phyloP scores from a whole-genome alignment of 1,284 basidiomycete species.

The Tremellales sp. region DNA sequence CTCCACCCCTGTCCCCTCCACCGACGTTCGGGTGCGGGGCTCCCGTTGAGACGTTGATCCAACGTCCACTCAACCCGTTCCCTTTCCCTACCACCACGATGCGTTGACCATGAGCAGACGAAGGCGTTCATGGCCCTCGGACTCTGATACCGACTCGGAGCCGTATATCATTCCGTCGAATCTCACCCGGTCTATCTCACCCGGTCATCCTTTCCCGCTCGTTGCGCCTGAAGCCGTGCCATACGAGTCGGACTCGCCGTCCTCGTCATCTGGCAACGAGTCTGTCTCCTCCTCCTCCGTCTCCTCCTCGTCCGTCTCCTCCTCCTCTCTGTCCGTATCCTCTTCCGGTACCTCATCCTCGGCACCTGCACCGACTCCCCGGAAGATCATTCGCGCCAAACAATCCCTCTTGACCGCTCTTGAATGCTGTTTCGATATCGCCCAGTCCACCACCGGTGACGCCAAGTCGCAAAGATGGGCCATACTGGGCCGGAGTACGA shows the following conservation, averaged over 20 bases:
- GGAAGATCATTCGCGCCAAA: background rate
- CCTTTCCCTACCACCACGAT: constrained; percentile 78
- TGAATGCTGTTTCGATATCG: background rate
- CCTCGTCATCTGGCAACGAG: constrained; percentile 7
- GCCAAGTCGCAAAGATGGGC: background rate
- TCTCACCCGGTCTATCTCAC: background rate
- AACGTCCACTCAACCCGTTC: constrained; percentile 59
- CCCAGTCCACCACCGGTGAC: background rate
- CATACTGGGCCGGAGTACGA: background rate
- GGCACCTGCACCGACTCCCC: background rate
- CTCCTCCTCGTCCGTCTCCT: background rate
- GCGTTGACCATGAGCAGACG: constrained; percentile 74
- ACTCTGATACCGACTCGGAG: too few relatives aligned
- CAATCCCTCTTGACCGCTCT: background rate
- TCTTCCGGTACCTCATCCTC: background rate
- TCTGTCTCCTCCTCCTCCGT: constrained; percentile 6
- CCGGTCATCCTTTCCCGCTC: background rate
- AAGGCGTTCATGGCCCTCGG: constrained; percentile 64
- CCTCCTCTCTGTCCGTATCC: constrained; percentile 3
- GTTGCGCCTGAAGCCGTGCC: background rate
- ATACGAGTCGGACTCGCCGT: background rate
- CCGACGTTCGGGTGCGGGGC: too few relatives aligned
- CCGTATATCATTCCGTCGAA: background rate
- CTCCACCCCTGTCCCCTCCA: background rate
- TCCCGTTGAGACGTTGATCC: too few relatives aligned